Evolutionary conservation across 495 filamentous ascomycete species (phyloP).

Genomic region (Evernia prunastri): DNA sequence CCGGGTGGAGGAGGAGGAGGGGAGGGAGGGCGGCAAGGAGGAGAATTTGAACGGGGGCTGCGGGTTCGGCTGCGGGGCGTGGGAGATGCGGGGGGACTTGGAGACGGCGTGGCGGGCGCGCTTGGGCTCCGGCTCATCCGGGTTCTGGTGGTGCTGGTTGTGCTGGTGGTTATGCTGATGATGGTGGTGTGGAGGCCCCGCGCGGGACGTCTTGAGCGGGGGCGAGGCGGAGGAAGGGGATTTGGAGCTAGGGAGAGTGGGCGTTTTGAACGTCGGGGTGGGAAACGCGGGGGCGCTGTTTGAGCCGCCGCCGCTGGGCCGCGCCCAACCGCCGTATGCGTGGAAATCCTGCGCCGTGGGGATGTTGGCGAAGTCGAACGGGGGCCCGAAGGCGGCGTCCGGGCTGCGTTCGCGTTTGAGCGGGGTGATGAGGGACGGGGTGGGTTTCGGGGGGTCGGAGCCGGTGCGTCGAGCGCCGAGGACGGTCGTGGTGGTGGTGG

Average conservation of each 20-base stretch:
- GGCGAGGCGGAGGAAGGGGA: slow-evolving; percentile 37
- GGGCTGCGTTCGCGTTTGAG: slow-evolving; percentile 39
- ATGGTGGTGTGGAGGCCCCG: no score
- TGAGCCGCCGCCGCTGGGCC: slow-evolving; percentile 33
- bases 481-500: no score
- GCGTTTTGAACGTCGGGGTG: slow-evolving; percentile 35
- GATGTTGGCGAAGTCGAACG: slow-evolving; percentile 31
- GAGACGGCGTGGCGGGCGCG: neutral
- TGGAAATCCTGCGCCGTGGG: slow-evolving; percentile 24
- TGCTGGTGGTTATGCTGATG: no score
- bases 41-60: neutral
- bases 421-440: no score
- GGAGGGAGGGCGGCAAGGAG: neutral
- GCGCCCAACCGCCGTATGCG: slow-evolving; percentile 22
- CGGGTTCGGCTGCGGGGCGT: neutral
- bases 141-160: neutral
- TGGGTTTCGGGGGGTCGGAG: slow-evolving; percentile 41
- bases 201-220: slow-evolving; percentile 9
- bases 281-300: slow-evolving; percentile 30
- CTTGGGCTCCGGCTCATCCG: neutral
- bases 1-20: neutral
- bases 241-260: slow-evolving; percentile 26
- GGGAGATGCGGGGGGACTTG: neutral
- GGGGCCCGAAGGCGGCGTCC: neutral
- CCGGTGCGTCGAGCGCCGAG: slow-evolving; percentile 44